These are phyloP conservation scores for Crucibulum laeve DNA, from an alignment of 768 basidiomycete species.

Conservation along the genomic window DNA sequence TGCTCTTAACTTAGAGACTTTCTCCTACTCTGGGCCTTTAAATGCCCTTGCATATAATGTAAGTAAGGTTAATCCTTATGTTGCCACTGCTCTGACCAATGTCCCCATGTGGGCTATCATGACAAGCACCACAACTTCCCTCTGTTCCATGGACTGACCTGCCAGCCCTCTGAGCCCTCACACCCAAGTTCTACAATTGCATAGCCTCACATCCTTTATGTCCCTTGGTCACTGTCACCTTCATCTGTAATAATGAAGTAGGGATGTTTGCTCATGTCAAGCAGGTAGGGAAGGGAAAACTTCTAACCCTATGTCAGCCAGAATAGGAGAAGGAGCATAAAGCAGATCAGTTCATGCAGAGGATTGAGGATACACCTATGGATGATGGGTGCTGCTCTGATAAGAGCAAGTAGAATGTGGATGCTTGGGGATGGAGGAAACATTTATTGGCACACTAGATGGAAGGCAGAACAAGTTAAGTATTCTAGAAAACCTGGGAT, in stretches of 20 bases:
- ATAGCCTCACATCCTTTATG: constrained; percentile 87
- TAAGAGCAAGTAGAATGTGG: constrained; percentile 16
- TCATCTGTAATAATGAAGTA: constrained; percentile 86
- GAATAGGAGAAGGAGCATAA: neutral
- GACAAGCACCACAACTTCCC: constrained; percentile 99
- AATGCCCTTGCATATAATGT: constrained; percentile 94
- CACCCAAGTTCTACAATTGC: constrained; percentile 88
- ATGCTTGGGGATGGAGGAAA: too few species aligned
- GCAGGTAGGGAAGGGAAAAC: constrained; percentile 41
- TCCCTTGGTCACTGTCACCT: constrained; percentile 93
- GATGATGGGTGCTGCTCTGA: constrained; percentile 12
- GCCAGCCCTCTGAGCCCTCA: constrained; percentile 74
- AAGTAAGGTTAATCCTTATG: constrained; percentile 19
- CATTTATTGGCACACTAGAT: too few species aligned
- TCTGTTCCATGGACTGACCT: constrained; percentile 94
- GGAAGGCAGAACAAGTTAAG: too few species aligned
- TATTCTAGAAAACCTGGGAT: too few species aligned
- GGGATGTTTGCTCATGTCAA: constrained; percentile 90
- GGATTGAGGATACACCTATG: neutral
- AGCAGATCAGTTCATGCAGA: neutral
- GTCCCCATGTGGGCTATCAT: constrained; percentile 88
- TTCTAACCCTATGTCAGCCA: neutral
- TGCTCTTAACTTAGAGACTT: constrained; percentile 88
- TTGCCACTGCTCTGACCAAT: constrained; percentile 5
- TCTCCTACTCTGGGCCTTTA: constrained; percentile 91